These are phyloP conservation scores for Umbelopsis isabellina DNA, from an alignment of 192 early-diverging fungal species.

Conservation along the genomic window DNA sequence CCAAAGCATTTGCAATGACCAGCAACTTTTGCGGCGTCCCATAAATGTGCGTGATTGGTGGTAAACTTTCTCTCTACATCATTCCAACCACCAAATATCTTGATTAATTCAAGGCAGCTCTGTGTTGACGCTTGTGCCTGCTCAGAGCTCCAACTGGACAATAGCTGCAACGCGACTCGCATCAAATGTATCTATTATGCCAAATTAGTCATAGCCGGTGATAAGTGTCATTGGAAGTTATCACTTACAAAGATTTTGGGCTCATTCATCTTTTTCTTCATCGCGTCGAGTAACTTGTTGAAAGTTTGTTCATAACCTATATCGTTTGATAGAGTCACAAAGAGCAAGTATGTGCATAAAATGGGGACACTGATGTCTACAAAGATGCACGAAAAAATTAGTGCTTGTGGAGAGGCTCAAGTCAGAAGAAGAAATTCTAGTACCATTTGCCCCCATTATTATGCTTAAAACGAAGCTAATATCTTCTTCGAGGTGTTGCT, in stretches of 20 bases:
- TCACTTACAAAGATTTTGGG: background rate
- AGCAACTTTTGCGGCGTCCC: conserved; percentile 25
- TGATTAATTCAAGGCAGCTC: background rate
- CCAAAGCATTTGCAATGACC: conserved; percentile 27
- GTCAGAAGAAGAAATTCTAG: too few relatives aligned
- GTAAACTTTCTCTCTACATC: background rate
- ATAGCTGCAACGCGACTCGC: background rate
- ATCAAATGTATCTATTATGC: background rate
- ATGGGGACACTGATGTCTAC: background rate
- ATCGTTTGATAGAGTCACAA: background rate
- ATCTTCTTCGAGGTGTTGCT: too few relatives aligned
- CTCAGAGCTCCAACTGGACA: conserved; percentile 14
- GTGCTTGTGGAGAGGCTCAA: too few relatives aligned
- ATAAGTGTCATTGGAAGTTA: background rate
- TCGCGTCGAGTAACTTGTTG: background rate
- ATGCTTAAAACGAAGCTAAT: too few relatives aligned
- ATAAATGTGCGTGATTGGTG: conserved; percentile 25
- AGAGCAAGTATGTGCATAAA: background rate
- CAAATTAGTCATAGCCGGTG: background rate
- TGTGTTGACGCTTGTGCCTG: background rate
- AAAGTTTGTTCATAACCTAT: background rate
- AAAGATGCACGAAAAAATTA: background rate
- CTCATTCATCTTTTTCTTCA: background rate
- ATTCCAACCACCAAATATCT: conserved; percentile 29
- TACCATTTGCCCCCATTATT: too few relatives aligned